Evolutionary conservation across 306 rosid species (phyloP), one percentile per base, ranked within the genome.

Genomic region (Herpetospermum pedunculosum): DNA sequence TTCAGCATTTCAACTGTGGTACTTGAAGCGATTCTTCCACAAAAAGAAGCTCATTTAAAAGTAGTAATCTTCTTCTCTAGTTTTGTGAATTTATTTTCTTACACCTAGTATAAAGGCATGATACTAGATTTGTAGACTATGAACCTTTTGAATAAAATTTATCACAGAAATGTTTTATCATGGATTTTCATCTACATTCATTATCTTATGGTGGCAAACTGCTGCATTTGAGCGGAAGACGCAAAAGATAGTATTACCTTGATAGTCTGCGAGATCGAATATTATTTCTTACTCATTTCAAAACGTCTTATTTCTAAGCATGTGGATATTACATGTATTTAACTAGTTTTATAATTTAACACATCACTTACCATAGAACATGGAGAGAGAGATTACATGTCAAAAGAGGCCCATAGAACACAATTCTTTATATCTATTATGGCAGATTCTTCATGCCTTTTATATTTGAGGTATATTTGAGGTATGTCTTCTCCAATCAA

Each of bases 1-100:
- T 83, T 91, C 97, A 30, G 64, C 78, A 68, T 57, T 94, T 71
- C 99, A 95, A 70, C 43, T 95, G 48, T 91, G 88, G 97, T 83
- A 91, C 84, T 77, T 91, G 89, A 91, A 89, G 88, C 83, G 86
- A 71, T 95, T 81, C 84, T 95, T 95, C 82, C 92, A 80, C 52
- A 95, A 89, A 91, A 95, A 91, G 96, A 95, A 91, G 89, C 92
- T 95, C 57, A 89, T 91, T 34, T 76, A 16, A 70, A 47, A 3
- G n/a, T 0, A 29, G 18, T 70, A 29, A 3, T 68, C 25, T 26
- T 69, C 40, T 44, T 70, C 54, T 68, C 35, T 43, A 23, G 37
- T 43, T 8, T 68, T 21, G 19, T 43, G 25, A 13, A 2, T 68
- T 65, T 65, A 19, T 64, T 21, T 64, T 67, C 34, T 11, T 68